Evolutionary conservation across 306 rosid species (phyloP), one percentile per base, ranked within the genome.

Genomic region (Phaseolus lunatus): DNA sequence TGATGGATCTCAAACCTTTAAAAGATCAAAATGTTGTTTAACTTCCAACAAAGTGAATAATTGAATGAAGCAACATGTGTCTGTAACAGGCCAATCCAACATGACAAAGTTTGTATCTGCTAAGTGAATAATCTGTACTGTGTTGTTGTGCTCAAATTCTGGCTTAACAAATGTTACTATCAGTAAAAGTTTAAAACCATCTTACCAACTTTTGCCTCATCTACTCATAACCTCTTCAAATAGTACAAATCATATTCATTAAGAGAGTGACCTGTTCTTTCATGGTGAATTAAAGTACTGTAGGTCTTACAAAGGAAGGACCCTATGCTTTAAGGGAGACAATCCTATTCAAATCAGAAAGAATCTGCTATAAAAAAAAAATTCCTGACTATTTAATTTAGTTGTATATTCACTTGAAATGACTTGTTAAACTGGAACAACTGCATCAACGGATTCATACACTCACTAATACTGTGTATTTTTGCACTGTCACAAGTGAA

Each of bases 161-260:
- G 67, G 41, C 67, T 61, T 61, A 61, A 27, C 67, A 19, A 61
- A 29, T 31, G 69, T 35, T 63, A n/a, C 26, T 63, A 33, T 63
- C 69, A 62, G 33, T 33, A 62, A 14, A 53, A 53, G 59, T 20
- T 3, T 53, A 53, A 57, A 56, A 13, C 4, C 18, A 16, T 57
- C 4, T n/a, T 57, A 24, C 37, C 37, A 31, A 27, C 20, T 59
- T 14, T 10, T 27, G 66, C 29, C 37, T 26, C 2, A 27, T 5
- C 9, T 27, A 12, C n/a, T 14, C 20, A 7, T 37, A 29, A 29
- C 6, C 22, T 14, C 22, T 61, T 61, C 43, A 14, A 61, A 31
- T 2, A 43, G 3, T 31, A 22, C 67, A 61, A 61, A 29, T 29
- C 43, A 31, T 61, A 16, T 29, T 61, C 31, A 43, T 29, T 27